A percentile compares a stretch with the other conserved stretches of the same genome.
Conservation (phyloP, 164 flowering plant genomes). For the Chimonanthus praecox region DNA sequence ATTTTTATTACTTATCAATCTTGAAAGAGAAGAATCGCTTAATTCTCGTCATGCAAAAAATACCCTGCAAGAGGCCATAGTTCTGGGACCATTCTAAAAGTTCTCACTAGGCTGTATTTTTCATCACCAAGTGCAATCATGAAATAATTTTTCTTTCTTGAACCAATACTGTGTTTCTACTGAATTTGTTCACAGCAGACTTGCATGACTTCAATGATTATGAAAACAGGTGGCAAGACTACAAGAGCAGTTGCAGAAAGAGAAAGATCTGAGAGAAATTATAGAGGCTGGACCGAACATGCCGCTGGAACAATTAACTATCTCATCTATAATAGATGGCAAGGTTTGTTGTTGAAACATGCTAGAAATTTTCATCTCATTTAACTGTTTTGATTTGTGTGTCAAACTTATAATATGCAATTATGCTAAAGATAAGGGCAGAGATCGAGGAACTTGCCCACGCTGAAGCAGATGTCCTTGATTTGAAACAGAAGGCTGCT, state of each 20-base stretch:
- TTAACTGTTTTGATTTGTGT: slow-evolving; percentile 4
- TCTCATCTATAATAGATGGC: slow-evolving; percentile 38
- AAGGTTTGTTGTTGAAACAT: slow-evolving; percentile 46
- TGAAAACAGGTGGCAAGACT: slow-evolving; percentile 62
- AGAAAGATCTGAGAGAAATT: slow-evolving; percentile 54
- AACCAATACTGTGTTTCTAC: neutral
- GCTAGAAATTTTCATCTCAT: neutral
- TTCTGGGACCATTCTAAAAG: neutral
- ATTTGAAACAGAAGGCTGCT: slow-evolving; percentile 62
- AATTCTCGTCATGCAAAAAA: too few relatives aligned
- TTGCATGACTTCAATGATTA: neutral
- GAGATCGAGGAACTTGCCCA: slow-evolving; percentile 59
- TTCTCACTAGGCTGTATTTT: too few relatives aligned
- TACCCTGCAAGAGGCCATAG: too few relatives aligned
- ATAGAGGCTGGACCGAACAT: slow-evolving; percentile 61
- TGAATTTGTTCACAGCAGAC: neutral
- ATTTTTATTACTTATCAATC: too few relatives aligned
- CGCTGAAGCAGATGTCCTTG: slow-evolving; percentile 53
- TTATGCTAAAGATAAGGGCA: slow-evolving; percentile 47
- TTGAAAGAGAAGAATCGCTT: too few relatives aligned
- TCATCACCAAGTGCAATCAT: neutral
- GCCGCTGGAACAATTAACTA: slow-evolving; percentile 17
- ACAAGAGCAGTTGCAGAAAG: slow-evolving; percentile 68
- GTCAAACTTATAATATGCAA: slow-evolving; percentile 12
- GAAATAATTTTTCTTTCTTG: neutral